phyloP scores from a whole-genome alignment of 139 green algal species.

The Micromonas commoda region DNA sequence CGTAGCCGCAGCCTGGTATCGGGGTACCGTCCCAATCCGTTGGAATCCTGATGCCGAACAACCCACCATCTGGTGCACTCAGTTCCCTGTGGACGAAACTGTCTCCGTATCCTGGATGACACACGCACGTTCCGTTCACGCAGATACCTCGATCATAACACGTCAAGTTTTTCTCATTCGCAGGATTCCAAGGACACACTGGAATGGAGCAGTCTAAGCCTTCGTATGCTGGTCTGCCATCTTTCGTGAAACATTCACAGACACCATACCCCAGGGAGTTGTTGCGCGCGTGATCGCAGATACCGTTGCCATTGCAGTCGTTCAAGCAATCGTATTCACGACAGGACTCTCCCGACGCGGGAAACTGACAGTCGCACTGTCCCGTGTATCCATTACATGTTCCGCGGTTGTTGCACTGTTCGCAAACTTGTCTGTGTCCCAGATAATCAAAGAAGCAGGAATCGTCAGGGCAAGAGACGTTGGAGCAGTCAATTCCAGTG shows the following conservation, averaged over 20 bases:
- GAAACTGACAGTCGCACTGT: slow-evolving; percentile 11
- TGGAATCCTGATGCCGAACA: not conserved
- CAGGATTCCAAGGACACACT: slow-evolving; percentile 4
- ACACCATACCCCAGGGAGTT: slow-evolving; percentile 8
- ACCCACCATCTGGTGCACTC: not conserved
- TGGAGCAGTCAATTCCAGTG: slow-evolving; percentile 22
- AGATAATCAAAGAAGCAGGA: slow-evolving; percentile 17
- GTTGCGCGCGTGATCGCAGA: slow-evolving; percentile 3
- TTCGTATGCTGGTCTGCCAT: not conserved
- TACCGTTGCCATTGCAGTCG: slow-evolving; percentile 25
- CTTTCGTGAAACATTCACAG: not conserved
- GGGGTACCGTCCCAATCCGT: not conserved
- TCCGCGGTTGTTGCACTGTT: slow-evolving; percentile 9
- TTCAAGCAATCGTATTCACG: slow-evolving; percentile 5
- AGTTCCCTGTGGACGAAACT: not conserved
- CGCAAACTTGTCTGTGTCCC: not conserved
- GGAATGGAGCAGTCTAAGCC: slow-evolving; percentile 7
- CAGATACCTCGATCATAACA: slow-evolving; percentile 13
- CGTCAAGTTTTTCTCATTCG: not conserved
- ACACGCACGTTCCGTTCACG: slow-evolving; percentile 25
- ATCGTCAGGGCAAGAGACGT: not conserved
- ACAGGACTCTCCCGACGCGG: not conserved
- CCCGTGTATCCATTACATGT: slow-evolving; percentile 16
- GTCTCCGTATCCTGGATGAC: slow-evolving; percentile 13
- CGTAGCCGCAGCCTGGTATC: slow-evolving; percentile 8